Evolutionary conservation across 2,329 filamentous ascomycete genomes (phyloP), one percentile per base, ranked within the genome.

Genomic region (Beauveria sp.): DNA sequence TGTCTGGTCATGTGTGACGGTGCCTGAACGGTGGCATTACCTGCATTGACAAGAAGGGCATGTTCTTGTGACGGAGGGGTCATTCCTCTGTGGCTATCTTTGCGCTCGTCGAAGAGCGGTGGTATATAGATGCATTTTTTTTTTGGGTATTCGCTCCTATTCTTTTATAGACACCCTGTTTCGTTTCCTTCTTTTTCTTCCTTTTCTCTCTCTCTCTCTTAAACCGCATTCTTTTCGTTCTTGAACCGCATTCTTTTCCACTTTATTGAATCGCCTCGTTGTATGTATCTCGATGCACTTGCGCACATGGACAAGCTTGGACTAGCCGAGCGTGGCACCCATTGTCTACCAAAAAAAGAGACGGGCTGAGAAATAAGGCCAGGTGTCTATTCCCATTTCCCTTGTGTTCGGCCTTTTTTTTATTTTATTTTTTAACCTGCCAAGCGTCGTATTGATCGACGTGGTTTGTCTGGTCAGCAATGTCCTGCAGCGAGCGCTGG

Each of bases 261-360:
- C 8, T n/a, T 42, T 26, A 14, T n/a, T n/a, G n/a, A 20, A 6
- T n/a, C 34, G 22, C 34, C 9, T 5, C n/a, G 34, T 12, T 18
- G 20, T 12, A 16, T 18, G 20, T 12, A 16, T 40, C 34, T 52
- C 49, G 57, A 60, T 60, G 48, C 49, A 53, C 49, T 60, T 60
- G 46, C 12, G 48, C 56, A 60, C 34, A 60, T 22, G 48, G 57
- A 45, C 57, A 48, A n/a, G 18, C 51, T 52, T n/a, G 55, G 34
- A 45, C 53, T 56, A 56, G 52, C 18, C 6, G 14, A 38, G 12
- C 12, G 5, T 38, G 34, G 34, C 34, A 38, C 34, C 34, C 34
- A 38, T 38, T 38, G 34, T 38, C 34, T 38, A 38, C 34, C 5
- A 6, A 4, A 38, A 38, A 38, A 14, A 16, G 34, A 38, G 34